Conservation (phyloP, 2,329 filamentous ascomycete genomes). For the Nigrograna mackinnonii region DNA sequence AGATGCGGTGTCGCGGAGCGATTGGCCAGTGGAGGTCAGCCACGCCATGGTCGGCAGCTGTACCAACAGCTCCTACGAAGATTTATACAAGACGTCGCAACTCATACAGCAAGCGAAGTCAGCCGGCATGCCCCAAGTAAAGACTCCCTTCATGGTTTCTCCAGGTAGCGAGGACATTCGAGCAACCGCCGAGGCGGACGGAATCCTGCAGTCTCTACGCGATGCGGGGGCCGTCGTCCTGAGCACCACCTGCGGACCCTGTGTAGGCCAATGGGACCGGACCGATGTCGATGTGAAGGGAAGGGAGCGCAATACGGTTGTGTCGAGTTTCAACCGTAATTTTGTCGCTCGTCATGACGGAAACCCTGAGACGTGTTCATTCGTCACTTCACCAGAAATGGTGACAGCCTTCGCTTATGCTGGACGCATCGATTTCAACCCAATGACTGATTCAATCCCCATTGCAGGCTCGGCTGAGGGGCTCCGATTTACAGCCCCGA, state of each 20-base stretch:
- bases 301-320: constrained; percentile 34
- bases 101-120: constrained; percentile 32
- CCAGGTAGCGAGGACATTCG: constrained; percentile 41
- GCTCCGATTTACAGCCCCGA: constrained; percentile 32
- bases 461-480: constrained; percentile 4
- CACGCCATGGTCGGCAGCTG: constrained; percentile 39
- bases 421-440: constrained; percentile 29
- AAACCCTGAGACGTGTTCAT: constrained; percentile 52
- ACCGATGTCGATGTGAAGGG: constrained; percentile 29
- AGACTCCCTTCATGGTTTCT: constrained; percentile 34
- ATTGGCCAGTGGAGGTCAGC: constrained; percentile 34
- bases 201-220: constrained; percentile 29
- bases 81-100: constrained; percentile 32
- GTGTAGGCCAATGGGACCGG: constrained; percentile 41
- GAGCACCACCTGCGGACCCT: constrained; percentile 40
- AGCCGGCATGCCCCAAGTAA: constrained; percentile 30
- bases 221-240: constrained; percentile 36
- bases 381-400: constrained; percentile 53
- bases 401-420: constrained; percentile 41
- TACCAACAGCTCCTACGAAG: constrained; percentile 43
- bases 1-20: constrained; percentile 21
- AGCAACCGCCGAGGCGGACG: constrained; percentile 32
- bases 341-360: constrained; percentile 43
- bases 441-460: constrained; percentile 25
- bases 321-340: constrained; percentile 43